Evolutionary conservation across 495 filamentous ascomycete species (phyloP).

Genomic region (Annulohypoxylon stygium): DNA sequence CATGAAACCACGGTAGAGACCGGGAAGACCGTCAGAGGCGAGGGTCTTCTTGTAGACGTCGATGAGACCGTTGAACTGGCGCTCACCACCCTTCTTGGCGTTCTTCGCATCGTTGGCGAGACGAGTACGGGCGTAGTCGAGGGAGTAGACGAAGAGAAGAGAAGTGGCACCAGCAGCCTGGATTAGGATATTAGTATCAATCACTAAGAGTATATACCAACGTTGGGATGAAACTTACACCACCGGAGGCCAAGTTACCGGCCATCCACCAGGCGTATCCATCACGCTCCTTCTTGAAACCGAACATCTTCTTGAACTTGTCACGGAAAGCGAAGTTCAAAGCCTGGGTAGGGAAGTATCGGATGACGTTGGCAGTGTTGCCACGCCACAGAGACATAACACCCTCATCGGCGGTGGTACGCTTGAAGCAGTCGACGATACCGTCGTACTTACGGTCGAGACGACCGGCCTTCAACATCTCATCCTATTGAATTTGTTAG

Average conservation of each 20-base stretch:
- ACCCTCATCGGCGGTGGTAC: conserved; percentile 87
- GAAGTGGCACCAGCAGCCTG: conserved; percentile 98
- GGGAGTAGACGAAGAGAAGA: conserved; percentile 99
- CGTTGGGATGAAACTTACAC: conserved; percentile 75
- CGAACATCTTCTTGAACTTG: conserved; percentile 99
- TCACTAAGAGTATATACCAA: not conserved
- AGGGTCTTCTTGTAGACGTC: conserved; percentile 99
- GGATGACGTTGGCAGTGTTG: conserved; percentile 99
- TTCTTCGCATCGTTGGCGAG: conserved; percentile 99
- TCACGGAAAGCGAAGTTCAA: conserved; percentile 99
- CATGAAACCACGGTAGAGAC: conserved; percentile 99
- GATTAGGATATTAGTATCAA: conserved; percentile 17
- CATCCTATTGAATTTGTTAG: conserved; percentile 76
- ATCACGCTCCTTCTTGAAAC: conserved; percentile 99
- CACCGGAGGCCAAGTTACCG: conserved; percentile 99
- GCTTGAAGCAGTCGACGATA: conserved; percentile 93
- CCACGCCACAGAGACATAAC: conserved; percentile 93
- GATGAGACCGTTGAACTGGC: conserved; percentile 99
- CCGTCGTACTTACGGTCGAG: conserved; percentile 97
- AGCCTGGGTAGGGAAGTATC: conserved; percentile 99
- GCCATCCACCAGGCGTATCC: conserved; percentile 99
- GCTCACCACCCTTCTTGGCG: conserved; percentile 95
- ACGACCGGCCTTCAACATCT: conserved; percentile 99
- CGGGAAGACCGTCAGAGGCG: conserved; percentile 95
- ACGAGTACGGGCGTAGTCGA: conserved; percentile 99